phyloP scores from a whole-genome alignment of 257 asterid genomes.

The Nicotiana attenuata region DNA sequence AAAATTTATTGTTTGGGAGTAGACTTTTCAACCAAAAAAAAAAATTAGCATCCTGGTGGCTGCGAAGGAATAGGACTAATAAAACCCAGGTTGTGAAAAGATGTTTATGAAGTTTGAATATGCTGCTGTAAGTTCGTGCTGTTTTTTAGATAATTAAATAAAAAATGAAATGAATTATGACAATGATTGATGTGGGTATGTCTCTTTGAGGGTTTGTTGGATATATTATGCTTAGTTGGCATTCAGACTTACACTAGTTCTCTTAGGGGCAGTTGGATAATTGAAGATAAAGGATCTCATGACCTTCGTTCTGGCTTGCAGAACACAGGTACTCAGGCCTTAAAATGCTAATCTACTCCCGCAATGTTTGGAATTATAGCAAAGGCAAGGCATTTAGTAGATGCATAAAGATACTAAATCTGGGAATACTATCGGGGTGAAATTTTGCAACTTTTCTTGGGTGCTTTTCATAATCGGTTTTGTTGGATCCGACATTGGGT shows the following conservation, averaged over 20 bases:
- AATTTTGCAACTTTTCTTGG: neutral
- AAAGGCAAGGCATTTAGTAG: neutral
- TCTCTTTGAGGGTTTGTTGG: neutral
- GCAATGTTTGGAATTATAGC: neutral
- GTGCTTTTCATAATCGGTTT: neutral
- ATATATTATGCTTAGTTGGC: neutral
- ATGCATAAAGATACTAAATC: neutral
- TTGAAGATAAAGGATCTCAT: neutral
- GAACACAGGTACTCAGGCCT: neutral
- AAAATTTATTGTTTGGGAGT: neutral
- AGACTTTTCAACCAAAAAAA: neutral
- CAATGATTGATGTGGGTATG: neutral
- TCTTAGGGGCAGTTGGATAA: neutral
- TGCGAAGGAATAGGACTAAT: neutral
- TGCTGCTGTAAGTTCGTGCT: neutral
- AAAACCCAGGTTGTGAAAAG: neutral
- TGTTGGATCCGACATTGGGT: no score
- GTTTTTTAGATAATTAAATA: neutral
- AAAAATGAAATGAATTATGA: neutral
- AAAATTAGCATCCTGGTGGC: neutral
- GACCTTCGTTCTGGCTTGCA: neutral
- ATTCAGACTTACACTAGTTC: neutral
- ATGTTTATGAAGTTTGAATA: neutral
- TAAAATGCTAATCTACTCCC: neutral
- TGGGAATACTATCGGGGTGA: neutral